Evolutionary conservation across 768 basidiomycete genomes (phyloP).

Genomic region (Boletus subcaerulescens): DNA sequence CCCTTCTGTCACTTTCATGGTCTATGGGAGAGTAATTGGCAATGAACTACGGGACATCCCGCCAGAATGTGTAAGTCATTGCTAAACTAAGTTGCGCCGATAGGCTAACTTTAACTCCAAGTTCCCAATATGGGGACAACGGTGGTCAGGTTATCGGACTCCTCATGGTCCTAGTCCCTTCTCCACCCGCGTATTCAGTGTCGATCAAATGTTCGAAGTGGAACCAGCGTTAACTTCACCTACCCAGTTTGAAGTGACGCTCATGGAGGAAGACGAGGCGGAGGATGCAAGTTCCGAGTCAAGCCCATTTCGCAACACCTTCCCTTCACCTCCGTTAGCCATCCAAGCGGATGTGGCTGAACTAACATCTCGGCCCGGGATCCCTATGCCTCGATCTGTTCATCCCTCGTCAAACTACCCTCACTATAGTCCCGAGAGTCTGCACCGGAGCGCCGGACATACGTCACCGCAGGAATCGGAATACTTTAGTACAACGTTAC

Average conservation of each 20-base stretch:
- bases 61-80: slow-evolving; percentile 25
- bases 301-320: slow-evolving; percentile 4
- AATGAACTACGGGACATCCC: slow-evolving; percentile 31
- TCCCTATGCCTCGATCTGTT: background rate
- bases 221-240: slow-evolving; percentile 20
- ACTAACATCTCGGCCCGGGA: background rate
- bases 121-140: slow-evolving; percentile 34
- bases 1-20: slow-evolving; percentile 19
- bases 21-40: slow-evolving; percentile 30
- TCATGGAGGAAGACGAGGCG: slow-evolving; percentile 20
- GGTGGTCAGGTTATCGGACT: slow-evolving; percentile 24
- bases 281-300: slow-evolving; percentile 14
- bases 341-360: slow-evolving; percentile 2
- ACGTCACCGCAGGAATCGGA: slow-evolving; percentile 1
- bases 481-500: background rate
- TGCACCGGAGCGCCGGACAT: background rate
- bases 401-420: background rate
- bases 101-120: slow-evolving; percentile 14
- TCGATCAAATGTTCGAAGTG: slow-evolving; percentile 22
- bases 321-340: slow-evolving; percentile 10
- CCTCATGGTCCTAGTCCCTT: slow-evolving; percentile 28
- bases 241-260: slow-evolving; percentile 16
- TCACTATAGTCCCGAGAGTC: background rate
- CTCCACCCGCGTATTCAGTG: slow-evolving; percentile 18
- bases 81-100: background rate